These are phyloP conservation scores for Chamaecyparis obtusa DNA, from an alignment of 75 land plant species.

Conservation along the genomic window DNA sequence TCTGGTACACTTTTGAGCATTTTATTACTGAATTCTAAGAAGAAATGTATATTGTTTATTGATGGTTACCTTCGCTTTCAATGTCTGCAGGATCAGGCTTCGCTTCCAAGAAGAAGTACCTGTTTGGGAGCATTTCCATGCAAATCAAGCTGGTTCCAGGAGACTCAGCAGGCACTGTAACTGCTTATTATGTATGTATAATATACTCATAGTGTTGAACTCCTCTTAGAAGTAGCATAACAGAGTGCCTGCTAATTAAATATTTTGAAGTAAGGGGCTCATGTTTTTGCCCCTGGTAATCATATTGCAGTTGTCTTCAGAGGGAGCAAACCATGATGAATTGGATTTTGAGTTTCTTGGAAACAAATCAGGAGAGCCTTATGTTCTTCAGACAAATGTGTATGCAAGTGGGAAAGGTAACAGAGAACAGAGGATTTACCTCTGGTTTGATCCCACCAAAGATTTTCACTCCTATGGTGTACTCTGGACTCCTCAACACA, in stretches of 20 bases:
- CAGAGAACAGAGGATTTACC: slow-evolving; percentile 47
- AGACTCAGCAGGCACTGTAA: slow-evolving; percentile 63
- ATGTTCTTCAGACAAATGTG: no score
- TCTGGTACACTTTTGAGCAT: not conserved
- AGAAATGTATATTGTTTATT: no score
- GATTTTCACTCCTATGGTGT: slow-evolving; percentile 54
- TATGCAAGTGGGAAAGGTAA: slow-evolving; percentile 33
- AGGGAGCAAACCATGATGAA: slow-evolving; percentile 48
- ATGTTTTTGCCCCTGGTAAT: not conserved
- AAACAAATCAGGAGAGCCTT: no score
- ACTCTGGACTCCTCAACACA: slow-evolving; percentile 55
- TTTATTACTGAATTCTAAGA: no score
- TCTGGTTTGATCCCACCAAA: slow-evolving; percentile 65
- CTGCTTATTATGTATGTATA: slow-evolving; percentile 46
- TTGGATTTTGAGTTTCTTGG: not conserved
- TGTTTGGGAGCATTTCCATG: slow-evolving; percentile 73
- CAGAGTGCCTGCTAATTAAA: no score
- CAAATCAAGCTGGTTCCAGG: slow-evolving; percentile 69
- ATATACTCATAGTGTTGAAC: no score
- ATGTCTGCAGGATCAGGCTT: slow-evolving; percentile 48
- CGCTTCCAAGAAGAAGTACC: slow-evolving; percentile 57
- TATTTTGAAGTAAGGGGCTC: no score
- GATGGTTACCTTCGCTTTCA: no score
- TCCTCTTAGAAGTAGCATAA: no score
- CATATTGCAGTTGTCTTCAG: slow-evolving; percentile 35